phyloP scores from a whole-genome alignment of 2,329 filamentous ascomycete species.

The Paecilomyces variotii region DNA sequence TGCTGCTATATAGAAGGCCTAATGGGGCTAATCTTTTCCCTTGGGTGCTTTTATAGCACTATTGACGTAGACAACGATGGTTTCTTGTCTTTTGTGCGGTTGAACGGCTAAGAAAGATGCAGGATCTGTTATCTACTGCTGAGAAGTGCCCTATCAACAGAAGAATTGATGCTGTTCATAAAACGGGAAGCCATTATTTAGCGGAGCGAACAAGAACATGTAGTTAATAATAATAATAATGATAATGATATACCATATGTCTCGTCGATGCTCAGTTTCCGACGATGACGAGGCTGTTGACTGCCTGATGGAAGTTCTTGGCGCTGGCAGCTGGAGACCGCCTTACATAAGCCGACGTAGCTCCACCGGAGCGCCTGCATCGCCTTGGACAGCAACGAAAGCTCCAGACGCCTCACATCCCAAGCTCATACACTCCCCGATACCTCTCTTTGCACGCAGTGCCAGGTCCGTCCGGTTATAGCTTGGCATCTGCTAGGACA shows the following conservation, averaged over 20 bases:
- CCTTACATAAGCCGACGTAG: conserved; percentile 15
- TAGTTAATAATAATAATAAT: background rate
- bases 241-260: too few species aligned
- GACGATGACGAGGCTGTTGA: background rate
- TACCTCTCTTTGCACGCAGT: background rate
- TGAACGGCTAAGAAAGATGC: background rate
- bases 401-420: conserved; percentile 5
- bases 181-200: background rate
- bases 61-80: background rate
- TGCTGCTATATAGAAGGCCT: background rate
- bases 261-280: background rate
- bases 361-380: conserved; percentile 12
- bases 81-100: background rate
- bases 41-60: background rate
- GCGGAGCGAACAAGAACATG: background rate
- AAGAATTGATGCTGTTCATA: background rate
- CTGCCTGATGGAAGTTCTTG: background rate
- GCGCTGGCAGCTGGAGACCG: background rate
- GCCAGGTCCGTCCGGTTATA: background rate
- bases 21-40: background rate
- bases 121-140: too few species aligned
- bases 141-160: too few species aligned
- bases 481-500: background rate
- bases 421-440: background rate
- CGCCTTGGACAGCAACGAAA: conserved; percentile 9